Evolutionary conservation across 345 rosid genomes (phyloP).

Genomic region (Ceriops decandra): DNA sequence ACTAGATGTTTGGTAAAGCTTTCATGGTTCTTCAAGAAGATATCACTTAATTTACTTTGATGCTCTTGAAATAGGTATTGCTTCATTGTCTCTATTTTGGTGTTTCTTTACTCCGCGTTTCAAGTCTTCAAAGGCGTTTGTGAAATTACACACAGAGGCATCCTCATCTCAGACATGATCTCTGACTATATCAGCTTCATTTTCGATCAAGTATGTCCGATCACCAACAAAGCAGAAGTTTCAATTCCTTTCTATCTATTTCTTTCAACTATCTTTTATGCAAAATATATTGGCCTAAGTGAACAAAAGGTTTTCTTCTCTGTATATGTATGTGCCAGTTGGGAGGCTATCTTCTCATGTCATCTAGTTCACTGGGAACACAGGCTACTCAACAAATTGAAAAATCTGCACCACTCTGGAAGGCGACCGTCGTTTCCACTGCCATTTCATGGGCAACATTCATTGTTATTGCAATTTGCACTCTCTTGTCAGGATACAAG

Average conservation of each 20-base stretch:
- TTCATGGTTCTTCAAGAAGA: not conserved
- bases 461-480: constrained; percentile 37
- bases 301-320: constrained; percentile 9
- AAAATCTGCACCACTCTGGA: constrained; percentile 35
- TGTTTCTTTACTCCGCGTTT: constrained; percentile 52
- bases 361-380: constrained; percentile 57
- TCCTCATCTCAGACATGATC: constrained; percentile 54
- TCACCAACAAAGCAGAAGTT: not conserved
- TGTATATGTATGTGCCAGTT: constrained; percentile 27
- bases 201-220: constrained; percentile 53
- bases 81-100: constrained; percentile 44
- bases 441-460: constrained; percentile 50
- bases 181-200: constrained; percentile 63
- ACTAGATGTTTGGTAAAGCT: too few species aligned
- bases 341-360: constrained; percentile 59
- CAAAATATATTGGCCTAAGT: not conserved
- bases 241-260: not conserved
- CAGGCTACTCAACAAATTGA: constrained; percentile 32
- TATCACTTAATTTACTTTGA: not conserved
- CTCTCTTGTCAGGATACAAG: constrained; percentile 65
- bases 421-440: constrained; percentile 37
- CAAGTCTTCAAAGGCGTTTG: constrained; percentile 71
- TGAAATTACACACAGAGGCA: constrained; percentile 59
- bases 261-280: not conserved
- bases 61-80: constrained; percentile 48